These are phyloP conservation scores for Phytophthora ohioensis DNA, from an alignment of 352 stramenopile species.

Conservation along the genomic window DNA sequence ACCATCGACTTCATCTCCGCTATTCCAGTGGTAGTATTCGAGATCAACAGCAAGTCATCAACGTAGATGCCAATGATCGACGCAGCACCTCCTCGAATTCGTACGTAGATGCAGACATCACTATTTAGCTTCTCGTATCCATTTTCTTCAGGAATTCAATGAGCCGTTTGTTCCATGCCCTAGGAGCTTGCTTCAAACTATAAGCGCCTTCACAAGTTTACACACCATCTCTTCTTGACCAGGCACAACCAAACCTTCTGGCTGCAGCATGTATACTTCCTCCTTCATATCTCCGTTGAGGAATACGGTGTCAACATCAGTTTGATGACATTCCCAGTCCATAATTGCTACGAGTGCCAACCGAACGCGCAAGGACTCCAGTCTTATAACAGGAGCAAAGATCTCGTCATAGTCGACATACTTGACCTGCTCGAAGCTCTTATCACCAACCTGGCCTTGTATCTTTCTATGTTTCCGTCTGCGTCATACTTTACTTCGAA, in stretches of 20 bases:
- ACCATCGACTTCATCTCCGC: no score
- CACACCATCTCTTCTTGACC: background rate
- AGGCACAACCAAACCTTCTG: background rate
- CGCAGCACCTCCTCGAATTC: no score
- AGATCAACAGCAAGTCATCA: no score
- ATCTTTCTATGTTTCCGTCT: background rate
- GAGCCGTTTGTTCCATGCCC: background rate
- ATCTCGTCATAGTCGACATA: conserved; percentile 6
- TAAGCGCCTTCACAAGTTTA: background rate
- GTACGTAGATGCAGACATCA: no score
- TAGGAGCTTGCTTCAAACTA: background rate
- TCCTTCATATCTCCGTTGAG: background rate
- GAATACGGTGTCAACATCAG: background rate
- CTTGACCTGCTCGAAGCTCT: background rate
- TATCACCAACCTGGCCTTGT: background rate
- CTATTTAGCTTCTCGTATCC: no score
- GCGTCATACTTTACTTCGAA: background rate
- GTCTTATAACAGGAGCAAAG: background rate
- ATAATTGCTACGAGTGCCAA: background rate
- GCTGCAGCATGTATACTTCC: conserved; percentile 1
- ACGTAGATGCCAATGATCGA: no score
- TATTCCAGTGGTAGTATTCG: no score
- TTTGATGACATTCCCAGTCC: background rate
- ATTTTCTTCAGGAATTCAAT: no score
- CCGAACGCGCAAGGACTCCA: background rate